Base-by-base conservation (phyloP, 179 eudicot species). In the Gypsophila paniculata region DNA sequence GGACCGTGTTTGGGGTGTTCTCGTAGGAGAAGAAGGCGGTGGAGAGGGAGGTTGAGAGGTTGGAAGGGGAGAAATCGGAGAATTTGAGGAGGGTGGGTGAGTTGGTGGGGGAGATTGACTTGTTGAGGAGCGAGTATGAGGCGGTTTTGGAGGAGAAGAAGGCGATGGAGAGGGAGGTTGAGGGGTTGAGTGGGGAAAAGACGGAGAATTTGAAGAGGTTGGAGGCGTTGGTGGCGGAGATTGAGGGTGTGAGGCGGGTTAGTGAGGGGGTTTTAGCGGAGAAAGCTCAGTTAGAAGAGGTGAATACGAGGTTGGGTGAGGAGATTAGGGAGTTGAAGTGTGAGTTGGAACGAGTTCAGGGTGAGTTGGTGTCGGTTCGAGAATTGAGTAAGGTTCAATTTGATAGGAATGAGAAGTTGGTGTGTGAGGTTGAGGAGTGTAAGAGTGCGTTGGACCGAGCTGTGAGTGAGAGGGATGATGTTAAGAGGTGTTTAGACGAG, bases 381-480 rank as follows among this genome's bases (percentile, higher is more conserved):
- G 76, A 72, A 23, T 70, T 78, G 0, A 59, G 65, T 55, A 58
- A 2, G 51, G 74, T 25, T 75, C 39, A 78, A 36, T 0, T 21
- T 4, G 82, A 65, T 58, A 63, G 79, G 70, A 83, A 81, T 13
- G 67, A 49, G 80, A 65, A 65, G 19, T 74, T 91, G 32, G 72
- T 68, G 25, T 75, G 81, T 17, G 84, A 85, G 68, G 48, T 87
- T 73, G 59, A 59, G 3, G 72, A 59, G 3, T 68, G 21, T 21
- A 82, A 65, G 72, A 75, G 54, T 21, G 81, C 61, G n/a, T 48
- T 91, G 2, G 76, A 73, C 5, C 61, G 22, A 53, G 78, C 75
- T 26, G 61, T 15, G n/a, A 34, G 17, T 12, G 87, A 93, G 72
- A 88, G 83, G 72, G 85, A 89, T 75, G 85, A 68, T 7, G 83